Evolutionary conservation across 106 monocot genomes (phyloP).

Genomic region (Vanilla planifolia): DNA sequence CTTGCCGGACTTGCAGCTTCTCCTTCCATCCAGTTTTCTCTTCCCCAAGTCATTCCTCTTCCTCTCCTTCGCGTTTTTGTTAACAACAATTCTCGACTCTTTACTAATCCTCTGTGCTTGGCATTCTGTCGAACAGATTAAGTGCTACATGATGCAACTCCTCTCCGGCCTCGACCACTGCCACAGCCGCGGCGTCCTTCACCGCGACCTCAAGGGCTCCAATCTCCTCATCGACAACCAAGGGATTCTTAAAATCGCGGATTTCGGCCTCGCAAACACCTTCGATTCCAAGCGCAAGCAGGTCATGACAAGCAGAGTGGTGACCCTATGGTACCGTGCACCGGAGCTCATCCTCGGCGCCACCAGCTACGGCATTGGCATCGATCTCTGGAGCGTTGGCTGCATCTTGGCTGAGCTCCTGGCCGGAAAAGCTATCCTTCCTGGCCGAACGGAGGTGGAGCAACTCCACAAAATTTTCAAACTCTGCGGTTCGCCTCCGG

Average conservation of each 20-base stretch:
- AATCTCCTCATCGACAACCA: constrained; percentile 50
- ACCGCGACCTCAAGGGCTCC: constrained; percentile 61
- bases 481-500: constrained; percentile 58
- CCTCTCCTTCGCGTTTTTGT: not conserved
- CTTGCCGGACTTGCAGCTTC: constrained; percentile 38
- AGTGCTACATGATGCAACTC: constrained; percentile 64
- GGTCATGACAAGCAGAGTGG: constrained; percentile 53
- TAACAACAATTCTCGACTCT: not conserved
- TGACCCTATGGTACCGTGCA: constrained; percentile 68
- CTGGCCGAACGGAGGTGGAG: constrained; percentile 69
- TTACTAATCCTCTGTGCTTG: not conserved
- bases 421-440: constrained; percentile 42
- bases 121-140: constrained; percentile 27
- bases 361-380: constrained; percentile 37
- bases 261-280: constrained; percentile 53
- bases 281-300: constrained; percentile 30
- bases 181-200: constrained; percentile 40
- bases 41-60: constrained; percentile 32
- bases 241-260: constrained; percentile 59
- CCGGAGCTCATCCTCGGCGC: constrained; percentile 65
- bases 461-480: constrained; percentile 69
- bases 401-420: constrained; percentile 66
- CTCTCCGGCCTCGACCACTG: constrained; percentile 62
- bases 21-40: constrained; percentile 35
- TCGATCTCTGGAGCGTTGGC: constrained; percentile 69